These are phyloP conservation scores for Endoconidiophora polonica DNA, from an alignment of 2,329 filamentous ascomycete species.

Conservation along the genomic window DNA sequence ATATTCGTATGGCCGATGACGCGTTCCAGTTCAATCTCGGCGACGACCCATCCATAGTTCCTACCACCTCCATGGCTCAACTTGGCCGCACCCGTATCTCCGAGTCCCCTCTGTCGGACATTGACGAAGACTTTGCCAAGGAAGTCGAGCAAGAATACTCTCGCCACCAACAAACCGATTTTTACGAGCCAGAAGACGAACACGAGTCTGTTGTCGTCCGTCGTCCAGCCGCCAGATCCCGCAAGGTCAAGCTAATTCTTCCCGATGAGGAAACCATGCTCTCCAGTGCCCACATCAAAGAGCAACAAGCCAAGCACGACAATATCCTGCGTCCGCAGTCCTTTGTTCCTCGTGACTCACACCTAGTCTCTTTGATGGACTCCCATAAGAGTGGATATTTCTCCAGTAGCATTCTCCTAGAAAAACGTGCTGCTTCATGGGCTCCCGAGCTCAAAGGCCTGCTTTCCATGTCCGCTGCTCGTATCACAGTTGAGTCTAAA, in stretches of 20 bases:
- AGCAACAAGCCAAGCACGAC: conserved; percentile 70
- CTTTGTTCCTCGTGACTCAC: conserved; percentile 74
- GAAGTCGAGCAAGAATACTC: conserved; percentile 43
- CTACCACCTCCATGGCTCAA: conserved; percentile 26
- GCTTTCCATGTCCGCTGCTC: conserved; percentile 69
- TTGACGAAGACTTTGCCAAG: conserved; percentile 44
- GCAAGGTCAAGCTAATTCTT: conserved; percentile 63
- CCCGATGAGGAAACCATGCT: conserved; percentile 72
- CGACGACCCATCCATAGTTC: conserved; percentile 41
- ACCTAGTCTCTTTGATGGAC: conserved; percentile 72
- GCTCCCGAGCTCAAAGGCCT: conserved; percentile 86
- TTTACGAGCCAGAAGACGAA: conserved; percentile 46
- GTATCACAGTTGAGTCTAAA: conserved; percentile 66
- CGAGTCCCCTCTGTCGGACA: conserved; percentile 53
- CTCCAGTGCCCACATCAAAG: conserved; percentile 60
- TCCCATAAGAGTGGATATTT: conserved; percentile 87
- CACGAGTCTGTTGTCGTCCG: conserved; percentile 41
- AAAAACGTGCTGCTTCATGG: conserved; percentile 63
- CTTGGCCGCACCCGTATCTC: conserved; percentile 45
- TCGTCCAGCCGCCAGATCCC: conserved; percentile 54
- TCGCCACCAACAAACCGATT: conserved; percentile 33
- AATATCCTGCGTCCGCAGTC: conserved; percentile 70
- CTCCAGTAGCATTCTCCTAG: conserved; percentile 70
- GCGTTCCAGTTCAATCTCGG: conserved; percentile 47
- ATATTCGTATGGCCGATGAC: conserved; percentile 42